phyloP scores from a whole-genome alignment of 225 moss, liverwort and hornwort genomes.

The Physcomitrellopsis africana region DNA sequence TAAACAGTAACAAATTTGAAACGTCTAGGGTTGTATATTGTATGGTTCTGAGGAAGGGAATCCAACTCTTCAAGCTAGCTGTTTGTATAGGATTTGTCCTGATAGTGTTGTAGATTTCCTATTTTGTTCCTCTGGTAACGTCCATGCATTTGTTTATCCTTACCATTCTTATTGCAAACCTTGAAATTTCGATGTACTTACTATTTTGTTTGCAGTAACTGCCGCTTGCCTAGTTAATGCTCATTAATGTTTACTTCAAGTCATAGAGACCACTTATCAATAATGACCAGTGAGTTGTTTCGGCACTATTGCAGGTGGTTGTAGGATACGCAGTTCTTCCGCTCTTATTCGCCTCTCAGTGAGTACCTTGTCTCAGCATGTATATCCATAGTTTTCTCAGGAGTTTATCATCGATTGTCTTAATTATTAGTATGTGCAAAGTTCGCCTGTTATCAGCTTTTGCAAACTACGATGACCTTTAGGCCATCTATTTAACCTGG shows the following conservation, averaged over 20 bases:
- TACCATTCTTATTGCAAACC: not conserved
- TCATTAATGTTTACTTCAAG: not conserved
- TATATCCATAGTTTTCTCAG: too few species aligned
- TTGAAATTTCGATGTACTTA: not conserved
- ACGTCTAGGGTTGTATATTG: too few species aligned
- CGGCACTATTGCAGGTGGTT: constrained; percentile 70
- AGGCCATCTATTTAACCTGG: not conserved
- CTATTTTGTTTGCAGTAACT: not conserved
- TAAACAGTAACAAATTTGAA: too few species aligned
- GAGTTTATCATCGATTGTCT: not conserved
- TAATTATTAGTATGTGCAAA: not conserved
- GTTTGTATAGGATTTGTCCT: not conserved
- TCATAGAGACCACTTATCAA: not conserved
- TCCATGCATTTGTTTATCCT: not conserved
- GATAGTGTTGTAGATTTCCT: not conserved
- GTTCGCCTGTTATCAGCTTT: too few species aligned
- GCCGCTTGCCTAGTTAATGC: not conserved
- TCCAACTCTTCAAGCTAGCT: not conserved
- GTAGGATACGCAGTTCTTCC: constrained; percentile 98
- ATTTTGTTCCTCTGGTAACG: not conserved
- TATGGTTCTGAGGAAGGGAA: too few species aligned
- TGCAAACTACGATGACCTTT: too few species aligned
- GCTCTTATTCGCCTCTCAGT: constrained; percentile 80
- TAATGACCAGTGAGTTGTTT: constrained; percentile 22
- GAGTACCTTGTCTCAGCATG: constrained; percentile 29